These are phyloP conservation scores for Boehmeria nivea DNA, from an alignment of 306 rosid species.

Conservation along the genomic window DNA sequence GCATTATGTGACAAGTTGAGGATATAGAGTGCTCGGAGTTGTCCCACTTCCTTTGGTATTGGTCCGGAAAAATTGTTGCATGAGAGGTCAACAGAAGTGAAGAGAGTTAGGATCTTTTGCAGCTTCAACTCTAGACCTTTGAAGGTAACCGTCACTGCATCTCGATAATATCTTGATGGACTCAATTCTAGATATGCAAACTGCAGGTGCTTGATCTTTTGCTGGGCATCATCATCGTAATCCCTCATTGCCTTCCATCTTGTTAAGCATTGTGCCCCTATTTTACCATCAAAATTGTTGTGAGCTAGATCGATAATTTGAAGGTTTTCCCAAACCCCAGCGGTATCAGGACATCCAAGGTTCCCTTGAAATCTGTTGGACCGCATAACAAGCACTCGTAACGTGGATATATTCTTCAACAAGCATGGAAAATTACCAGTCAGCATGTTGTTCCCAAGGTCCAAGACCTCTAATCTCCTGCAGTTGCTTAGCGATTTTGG, in stretches of 20 bases:
- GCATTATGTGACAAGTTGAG: conserved; percentile 37
- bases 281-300: conserved; percentile 24
- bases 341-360: neutral
- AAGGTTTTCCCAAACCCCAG: conserved; percentile 21
- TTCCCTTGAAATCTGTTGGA: conserved; percentile 18
- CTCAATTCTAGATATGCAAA: neutral
- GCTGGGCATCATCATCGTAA: no score
- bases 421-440: neutral
- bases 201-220: conserved; percentile 17
- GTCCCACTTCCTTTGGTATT: conserved; percentile 19
- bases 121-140: conserved; percentile 29
- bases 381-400: conserved; percentile 34
- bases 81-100: conserved; percentile 31
- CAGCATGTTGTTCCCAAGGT: conserved; percentile 32
- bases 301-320: conserved; percentile 34
- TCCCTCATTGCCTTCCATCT: conserved; percentile 24
- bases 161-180: conserved; percentile 14
- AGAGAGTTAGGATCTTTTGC: conserved; percentile 24
- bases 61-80: conserved; percentile 21
- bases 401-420: conserved; percentile 17
- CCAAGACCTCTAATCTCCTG: conserved; percentile 21
- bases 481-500: conserved; percentile 29
- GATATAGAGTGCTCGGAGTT: conserved; percentile 8
- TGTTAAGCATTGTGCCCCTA: neutral
- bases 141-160: conserved; percentile 15